These are phyloP conservation scores for Calonectria crousiana DNA, from an alignment of 2,329 filamentous ascomycete genomes.

Conservation along the genomic window DNA sequence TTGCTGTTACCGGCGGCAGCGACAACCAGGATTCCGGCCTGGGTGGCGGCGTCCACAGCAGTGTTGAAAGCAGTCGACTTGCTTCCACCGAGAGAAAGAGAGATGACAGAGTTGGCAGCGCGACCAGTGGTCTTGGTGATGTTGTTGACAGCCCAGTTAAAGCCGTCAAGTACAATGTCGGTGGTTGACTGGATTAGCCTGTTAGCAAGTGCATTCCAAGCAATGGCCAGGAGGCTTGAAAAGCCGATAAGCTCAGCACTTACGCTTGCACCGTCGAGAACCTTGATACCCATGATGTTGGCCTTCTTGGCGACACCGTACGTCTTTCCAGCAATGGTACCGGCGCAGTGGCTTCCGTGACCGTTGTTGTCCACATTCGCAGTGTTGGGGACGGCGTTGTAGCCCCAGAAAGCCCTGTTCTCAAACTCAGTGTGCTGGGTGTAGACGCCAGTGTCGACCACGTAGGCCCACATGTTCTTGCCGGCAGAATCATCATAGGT, in stretches of 20 bases:
- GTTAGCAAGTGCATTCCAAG: not conserved
- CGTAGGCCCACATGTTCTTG: conserved; percentile 59
- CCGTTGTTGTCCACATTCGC: conserved; percentile 53
- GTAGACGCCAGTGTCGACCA: conserved; percentile 68
- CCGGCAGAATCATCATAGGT: conserved; percentile 57
- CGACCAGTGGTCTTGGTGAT: conserved; percentile 53
- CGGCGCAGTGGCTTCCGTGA: conserved; percentile 62
- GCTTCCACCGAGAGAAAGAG: conserved; percentile 66
- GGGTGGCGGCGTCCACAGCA: conserved; percentile 60
- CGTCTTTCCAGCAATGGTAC: conserved; percentile 57
- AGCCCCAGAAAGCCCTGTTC: conserved; percentile 54
- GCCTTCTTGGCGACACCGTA: conserved; percentile 61
- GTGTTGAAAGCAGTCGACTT: conserved; percentile 61
- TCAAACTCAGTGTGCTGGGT: conserved; percentile 59
- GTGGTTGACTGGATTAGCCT: conserved; percentile 34
- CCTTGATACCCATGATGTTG: conserved; percentile 59
- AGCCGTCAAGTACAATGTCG: conserved; percentile 47
- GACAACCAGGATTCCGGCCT: conserved; percentile 62
- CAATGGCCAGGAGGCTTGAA: not conserved
- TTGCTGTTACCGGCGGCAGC: conserved; percentile 68
- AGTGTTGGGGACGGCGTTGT: conserved; percentile 50
- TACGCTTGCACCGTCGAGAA: conserved; percentile 49
- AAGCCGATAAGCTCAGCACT: not conserved
- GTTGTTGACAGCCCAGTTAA: conserved; percentile 57
- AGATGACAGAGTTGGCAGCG: conserved; percentile 60